Conservation (phyloP, 2,329 filamentous ascomycete genomes). For the Colletotrichum sp. region DNA sequence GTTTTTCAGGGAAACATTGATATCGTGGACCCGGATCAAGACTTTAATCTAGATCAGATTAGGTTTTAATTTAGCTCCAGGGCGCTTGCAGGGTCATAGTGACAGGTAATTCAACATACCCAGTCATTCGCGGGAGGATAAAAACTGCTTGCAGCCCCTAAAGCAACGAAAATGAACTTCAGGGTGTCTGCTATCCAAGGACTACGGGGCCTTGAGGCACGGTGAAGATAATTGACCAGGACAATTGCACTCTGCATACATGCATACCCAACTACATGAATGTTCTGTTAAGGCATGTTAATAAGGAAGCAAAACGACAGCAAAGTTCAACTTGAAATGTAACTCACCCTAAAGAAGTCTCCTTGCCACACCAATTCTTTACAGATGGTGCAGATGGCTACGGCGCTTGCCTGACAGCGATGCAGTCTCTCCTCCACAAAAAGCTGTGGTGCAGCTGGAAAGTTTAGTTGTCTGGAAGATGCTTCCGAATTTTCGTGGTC, state of each 20-base stretch:
- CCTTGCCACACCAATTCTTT: neutral
- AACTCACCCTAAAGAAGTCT: neutral
- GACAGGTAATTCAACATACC: neutral
- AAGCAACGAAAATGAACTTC: neutral
- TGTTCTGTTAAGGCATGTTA: neutral
- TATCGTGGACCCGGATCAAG: neutral
- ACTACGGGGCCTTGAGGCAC: neutral
- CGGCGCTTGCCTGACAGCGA: neutral
- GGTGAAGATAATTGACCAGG: neutral
- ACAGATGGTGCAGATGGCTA: neutral
- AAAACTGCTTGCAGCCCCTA: neutral
- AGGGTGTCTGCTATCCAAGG: neutral
- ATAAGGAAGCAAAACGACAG: neutral
- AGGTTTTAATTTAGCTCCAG: neutral
- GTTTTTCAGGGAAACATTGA: neutral
- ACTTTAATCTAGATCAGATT: neutral
- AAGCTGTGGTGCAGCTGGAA: neutral
- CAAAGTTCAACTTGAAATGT: neutral
- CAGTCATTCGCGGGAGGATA: neutral
- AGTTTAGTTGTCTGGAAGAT: neutral
- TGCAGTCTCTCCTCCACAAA: neutral
- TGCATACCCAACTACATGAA: neutral
- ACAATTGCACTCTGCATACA: neutral
- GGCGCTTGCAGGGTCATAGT: neutral
- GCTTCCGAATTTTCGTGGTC: neutral